Percentiles rank a stretch among this genome's conserved stretches.
phyloP scores from a whole-genome alignment of 2,329 filamentous ascomycete species.

The Fusarium kyushuense region DNA sequence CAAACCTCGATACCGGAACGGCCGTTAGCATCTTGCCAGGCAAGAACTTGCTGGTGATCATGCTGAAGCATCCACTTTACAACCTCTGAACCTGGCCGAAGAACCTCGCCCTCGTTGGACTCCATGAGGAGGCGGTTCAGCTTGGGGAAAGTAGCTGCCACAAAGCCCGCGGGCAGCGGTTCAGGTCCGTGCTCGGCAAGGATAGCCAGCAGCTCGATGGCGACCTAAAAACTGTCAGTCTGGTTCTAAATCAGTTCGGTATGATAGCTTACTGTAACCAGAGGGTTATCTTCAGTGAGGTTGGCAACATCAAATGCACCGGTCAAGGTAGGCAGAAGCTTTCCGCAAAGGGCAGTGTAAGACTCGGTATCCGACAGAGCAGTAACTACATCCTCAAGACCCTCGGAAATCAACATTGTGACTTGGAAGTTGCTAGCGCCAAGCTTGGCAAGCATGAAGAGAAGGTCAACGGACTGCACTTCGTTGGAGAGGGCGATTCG shows the following conservation, averaged over 20 bases:
- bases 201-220: conserved; percentile 84
- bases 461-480: conserved; percentile 79
- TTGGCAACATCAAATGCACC: conserved; percentile 90
- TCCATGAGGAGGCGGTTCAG: conserved; percentile 84
- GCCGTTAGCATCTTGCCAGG: conserved; percentile 83
- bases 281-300: conserved; percentile 83
- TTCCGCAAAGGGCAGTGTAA: conserved; percentile 83
- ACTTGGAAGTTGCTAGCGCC: conserved; percentile 93
- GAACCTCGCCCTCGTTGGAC: conserved; percentile 86
- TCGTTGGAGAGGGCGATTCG: conserved; percentile 78
- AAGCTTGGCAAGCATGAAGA: conserved; percentile 90
- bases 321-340: conserved; percentile 87
- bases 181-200: conserved; percentile 85
- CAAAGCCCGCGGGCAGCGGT: conserved; percentile 87
- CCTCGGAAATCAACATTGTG: conserved; percentile 86
- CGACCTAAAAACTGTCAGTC: conserved; percentile 64
- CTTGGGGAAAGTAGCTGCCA: conserved; percentile 87
- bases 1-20: conserved; percentile 90
- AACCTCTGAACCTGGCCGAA: conserved; percentile 86
- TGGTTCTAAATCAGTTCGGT: not conserved
- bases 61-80: conserved; percentile 91
- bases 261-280: conserved; percentile 73
- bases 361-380: conserved; percentile 74
- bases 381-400: conserved; percentile 88
- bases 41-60: conserved; percentile 89